A percentile compares a stretch with the other conserved stretches of the same genome.
Conservation (phyloP, 768 basidiomycete species). For the Candolleomyces efflorescens region DNA sequence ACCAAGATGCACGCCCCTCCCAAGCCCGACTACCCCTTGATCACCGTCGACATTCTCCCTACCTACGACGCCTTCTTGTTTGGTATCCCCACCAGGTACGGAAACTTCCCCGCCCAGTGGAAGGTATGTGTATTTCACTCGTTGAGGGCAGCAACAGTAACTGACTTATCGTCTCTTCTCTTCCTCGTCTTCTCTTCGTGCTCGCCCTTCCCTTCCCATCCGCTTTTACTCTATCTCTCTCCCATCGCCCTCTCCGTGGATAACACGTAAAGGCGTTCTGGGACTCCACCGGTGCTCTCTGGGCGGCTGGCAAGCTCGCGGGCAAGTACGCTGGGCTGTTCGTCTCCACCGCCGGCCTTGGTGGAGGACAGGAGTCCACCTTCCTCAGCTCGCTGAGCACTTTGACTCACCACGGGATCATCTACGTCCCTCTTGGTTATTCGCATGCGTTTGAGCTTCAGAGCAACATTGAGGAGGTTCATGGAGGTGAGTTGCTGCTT, state of each 20-base stretch:
- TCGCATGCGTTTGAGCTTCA: conserved; percentile 39
- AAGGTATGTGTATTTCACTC: conserved; percentile 14
- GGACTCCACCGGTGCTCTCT: conserved; percentile 69
- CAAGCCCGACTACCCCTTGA: conserved; percentile 55
- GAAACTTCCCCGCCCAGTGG: conserved; percentile 69
- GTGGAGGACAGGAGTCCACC: conserved; percentile 78
- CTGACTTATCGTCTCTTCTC: no score
- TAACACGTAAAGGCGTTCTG: conserved; percentile 68
- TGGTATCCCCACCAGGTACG: conserved; percentile 71
- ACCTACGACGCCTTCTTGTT: conserved; percentile 62
- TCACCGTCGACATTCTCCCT: conserved; percentile 46
- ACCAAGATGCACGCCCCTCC: conserved; percentile 55
- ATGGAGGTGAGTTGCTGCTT: conserved; percentile 44
- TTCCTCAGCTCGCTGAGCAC: conserved; percentile 49
- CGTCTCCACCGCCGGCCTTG: conserved; percentile 66
- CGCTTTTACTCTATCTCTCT: not conserved
- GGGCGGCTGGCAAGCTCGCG: conserved; percentile 52
- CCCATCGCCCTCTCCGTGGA: no score
- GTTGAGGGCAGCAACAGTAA: no score
- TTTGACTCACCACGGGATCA: conserved; percentile 67
- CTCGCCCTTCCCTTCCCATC: not conserved
- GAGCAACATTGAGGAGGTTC: conserved; percentile 40
- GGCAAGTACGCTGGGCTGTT: conserved; percentile 79
- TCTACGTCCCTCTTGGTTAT: conserved; percentile 73
- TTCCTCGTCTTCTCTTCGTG: not conserved